These are phyloP conservation scores for Cutaneotrichosporon daszewskae DNA, from an alignment of 1,284 basidiomycete species.

Conservation along the genomic window DNA sequence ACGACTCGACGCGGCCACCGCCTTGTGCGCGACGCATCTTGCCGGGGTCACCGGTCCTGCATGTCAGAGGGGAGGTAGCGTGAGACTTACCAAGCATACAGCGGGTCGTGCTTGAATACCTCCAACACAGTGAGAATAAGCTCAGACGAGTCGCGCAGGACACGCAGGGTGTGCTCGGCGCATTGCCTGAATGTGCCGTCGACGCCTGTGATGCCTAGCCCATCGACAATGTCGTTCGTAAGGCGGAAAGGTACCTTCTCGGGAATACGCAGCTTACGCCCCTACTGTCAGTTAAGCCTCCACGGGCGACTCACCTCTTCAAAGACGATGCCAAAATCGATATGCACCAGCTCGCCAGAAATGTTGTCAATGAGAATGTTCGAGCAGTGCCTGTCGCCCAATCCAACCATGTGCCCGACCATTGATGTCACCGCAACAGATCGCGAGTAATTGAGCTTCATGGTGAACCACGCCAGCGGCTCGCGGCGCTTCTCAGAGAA, in stretches of 20 bases:
- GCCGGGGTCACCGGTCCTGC: conserved; percentile 58
- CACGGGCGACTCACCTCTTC: conserved; percentile 62
- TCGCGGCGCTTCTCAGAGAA: conserved; percentile 84
- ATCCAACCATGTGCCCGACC: conserved; percentile 84
- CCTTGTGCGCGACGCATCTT: conserved; percentile 47
- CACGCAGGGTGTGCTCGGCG: conserved; percentile 87
- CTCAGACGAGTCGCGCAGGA: conserved; percentile 75
- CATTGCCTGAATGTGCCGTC: conserved; percentile 93
- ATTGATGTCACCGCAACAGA: conserved; percentile 92
- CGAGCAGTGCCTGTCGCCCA: conserved; percentile 87
- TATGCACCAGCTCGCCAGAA: conserved; percentile 85
- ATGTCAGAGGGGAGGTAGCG: conserved; percentile 16
- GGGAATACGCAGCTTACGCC: conserved; percentile 71
- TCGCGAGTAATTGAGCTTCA: conserved; percentile 81
- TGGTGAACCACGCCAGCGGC: conserved; percentile 89
- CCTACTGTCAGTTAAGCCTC: conserved; percentile 52
- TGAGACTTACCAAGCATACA: conserved; percentile 75
- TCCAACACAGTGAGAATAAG: conserved; percentile 92
- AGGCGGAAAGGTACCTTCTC: conserved; percentile 92
- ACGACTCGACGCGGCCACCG: conserved; percentile 18
- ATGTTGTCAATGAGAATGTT: conserved; percentile 85
- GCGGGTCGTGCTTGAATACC: conserved; percentile 93
- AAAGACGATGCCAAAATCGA: conserved; percentile 94
- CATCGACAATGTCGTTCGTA: conserved; percentile 89
- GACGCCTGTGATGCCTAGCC: conserved; percentile 82